Conservation (phyloP, 441 rosid genomes). For the Erodium texanum region DNA sequence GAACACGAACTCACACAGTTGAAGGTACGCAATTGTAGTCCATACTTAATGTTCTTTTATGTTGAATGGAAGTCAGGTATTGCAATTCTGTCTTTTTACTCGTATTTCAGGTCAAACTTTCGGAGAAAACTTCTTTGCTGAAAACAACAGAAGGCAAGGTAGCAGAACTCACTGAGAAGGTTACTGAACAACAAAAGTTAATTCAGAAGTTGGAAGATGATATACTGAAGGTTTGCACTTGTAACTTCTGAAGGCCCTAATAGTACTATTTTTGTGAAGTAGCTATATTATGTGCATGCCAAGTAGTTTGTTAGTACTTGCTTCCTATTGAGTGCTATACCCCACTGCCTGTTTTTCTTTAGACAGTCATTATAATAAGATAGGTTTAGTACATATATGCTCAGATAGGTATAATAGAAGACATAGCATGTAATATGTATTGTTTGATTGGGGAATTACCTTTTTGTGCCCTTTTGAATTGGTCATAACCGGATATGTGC, state of each 20-base stretch:
- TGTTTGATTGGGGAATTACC: too few relatives aligned
- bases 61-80: conserved; percentile 1
- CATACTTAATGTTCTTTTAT: conserved; percentile 5
- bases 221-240: conserved; percentile 64
- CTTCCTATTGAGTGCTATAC: too few relatives aligned
- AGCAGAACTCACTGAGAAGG: conserved; percentile 58
- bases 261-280: neutral
- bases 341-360: neutral
- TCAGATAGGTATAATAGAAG: neutral
- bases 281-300: neutral
- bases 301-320: neutral
- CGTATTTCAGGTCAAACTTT: conserved; percentile 65
- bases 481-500: too few relatives aligned
- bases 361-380: neutral
- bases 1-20: conserved; percentile 92
- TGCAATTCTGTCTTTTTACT: conserved; percentile 13
- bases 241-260: conserved; percentile 17
- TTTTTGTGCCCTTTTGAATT: too few relatives aligned
- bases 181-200: conserved; percentile 71
- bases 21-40: conserved; percentile 42
- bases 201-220: conserved; percentile 98
- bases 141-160: conserved; percentile 75
- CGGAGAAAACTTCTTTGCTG: conserved; percentile 66
- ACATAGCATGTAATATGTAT: neutral
- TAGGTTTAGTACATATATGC: neutral